These are phyloP conservation scores for Acarospora socialis DNA, from an alignment of 2,329 filamentous ascomycete species.

Conservation along the genomic window DNA sequence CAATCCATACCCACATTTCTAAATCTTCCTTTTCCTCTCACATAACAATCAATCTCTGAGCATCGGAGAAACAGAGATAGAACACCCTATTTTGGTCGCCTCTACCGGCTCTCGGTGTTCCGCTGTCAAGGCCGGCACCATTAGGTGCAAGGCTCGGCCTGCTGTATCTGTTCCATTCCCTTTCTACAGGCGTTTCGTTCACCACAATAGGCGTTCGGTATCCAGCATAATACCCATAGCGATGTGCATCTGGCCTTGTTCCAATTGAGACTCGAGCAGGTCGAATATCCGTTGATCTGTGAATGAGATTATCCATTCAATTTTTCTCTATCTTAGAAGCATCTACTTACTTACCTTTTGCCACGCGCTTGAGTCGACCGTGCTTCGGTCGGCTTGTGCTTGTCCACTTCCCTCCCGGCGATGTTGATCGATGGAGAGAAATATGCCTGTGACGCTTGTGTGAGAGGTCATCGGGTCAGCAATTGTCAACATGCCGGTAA, in stretches of 20 bases:
- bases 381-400: background rate
- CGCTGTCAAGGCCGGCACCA: slow-evolving; percentile 31
- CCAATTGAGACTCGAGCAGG: background rate
- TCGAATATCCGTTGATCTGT: background rate
- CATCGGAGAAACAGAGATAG: too few relatives aligned
- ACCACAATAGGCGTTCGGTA: slow-evolving; percentile 6
- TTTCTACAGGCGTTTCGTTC: slow-evolving; percentile 13
- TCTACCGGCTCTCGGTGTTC: slow-evolving; percentile 32
- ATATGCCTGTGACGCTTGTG: slow-evolving; percentile 94
- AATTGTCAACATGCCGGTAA: slow-evolving; percentile 92
- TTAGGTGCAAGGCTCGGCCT: slow-evolving; percentile 31
- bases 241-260: background rate
- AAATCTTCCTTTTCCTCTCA: slow-evolving; percentile 13
- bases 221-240: background rate
- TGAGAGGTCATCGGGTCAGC: slow-evolving; percentile 96
- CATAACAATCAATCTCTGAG: slow-evolving; percentile 18
- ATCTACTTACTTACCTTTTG: too few relatives aligned
- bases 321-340: background rate
- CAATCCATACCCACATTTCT: too few relatives aligned
- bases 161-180: slow-evolving; percentile 15
- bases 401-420: background rate
- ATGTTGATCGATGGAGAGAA: slow-evolving; percentile 94
- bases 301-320: too few relatives aligned
- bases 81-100: slow-evolving; percentile 29
- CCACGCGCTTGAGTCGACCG: too few relatives aligned